Evolutionary conservation across 768 basidiomycete species (phyloP), one percentile per base, ranked within the genome.

Genomic region (Lactarius akahatsu): DNA sequence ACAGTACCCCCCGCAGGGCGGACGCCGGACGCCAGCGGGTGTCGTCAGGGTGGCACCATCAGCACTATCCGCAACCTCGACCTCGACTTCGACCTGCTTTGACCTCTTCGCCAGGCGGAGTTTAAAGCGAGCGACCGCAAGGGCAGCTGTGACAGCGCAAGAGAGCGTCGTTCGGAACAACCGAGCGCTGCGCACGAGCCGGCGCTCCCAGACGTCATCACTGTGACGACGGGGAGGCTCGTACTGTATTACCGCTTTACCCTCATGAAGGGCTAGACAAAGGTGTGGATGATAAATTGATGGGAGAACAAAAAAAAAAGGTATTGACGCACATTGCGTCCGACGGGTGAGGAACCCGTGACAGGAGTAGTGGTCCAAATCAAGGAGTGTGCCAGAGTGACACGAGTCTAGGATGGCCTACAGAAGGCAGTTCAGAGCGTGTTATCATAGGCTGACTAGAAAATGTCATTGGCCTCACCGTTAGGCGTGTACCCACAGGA

Each of bases 341-440:
- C 65, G 65, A 9, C 41, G 50, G 3, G 28, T 61, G 15, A 59
- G 18, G 57, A 58, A 59, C 55, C 47, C 59, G 6, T 70, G 67
- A 15, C 71, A 70, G 2, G 55, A 28, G 18, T 71, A 71, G 55
- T 72, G 71, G 20, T 68, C 67, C 41, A 72, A 58, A 45, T 69
- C 67, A 2, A 72, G 65, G 18, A 72, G 38, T 13, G 69, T 69
- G 4, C 67, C 71, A 0, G 69, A 71, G 59, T 71, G 63, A 36
- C 72, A 72, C 0, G 71, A 54, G 28, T 72, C 72, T 2, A 72
- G 54, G 54, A 71, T 67, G 6, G 71, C 72, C 71, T 72, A 57
- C 16, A 52, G 26, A 47, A 8, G 23, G 11, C 23, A 23, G 5
- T 13, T 50, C 11, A n/a, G 47, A 23, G 11, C 4, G n/a, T 50